A percentile compares a stretch with the other conserved stretches of the same genome.
phyloP scores from a whole-genome alignment of 2,329 filamentous ascomycete genomes.

The Cladophialophora exuberans region DNA sequence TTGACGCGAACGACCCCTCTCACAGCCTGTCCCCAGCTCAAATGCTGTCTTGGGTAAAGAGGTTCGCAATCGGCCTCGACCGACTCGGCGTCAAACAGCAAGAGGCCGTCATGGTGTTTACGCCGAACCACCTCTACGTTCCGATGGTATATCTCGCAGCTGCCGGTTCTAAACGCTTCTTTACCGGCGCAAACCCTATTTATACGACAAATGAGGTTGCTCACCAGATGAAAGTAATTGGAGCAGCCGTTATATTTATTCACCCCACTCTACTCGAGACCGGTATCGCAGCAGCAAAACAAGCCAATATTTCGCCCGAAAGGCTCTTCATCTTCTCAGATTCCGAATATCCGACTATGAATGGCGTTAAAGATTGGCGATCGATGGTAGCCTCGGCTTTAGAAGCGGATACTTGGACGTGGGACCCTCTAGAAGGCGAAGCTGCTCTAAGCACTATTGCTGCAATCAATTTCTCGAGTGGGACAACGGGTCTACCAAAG shows the following conservation, averaged over 20 bases:
- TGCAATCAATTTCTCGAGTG: slow-evolving; percentile 42
- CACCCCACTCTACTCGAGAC: slow-evolving; percentile 51
- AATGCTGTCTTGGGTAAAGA: slow-evolving; percentile 68
- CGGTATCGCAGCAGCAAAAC: slow-evolving; percentile 38
- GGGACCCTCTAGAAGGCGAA: slow-evolving; percentile 38
- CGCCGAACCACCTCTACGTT: slow-evolving; percentile 70
- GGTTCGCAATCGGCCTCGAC: slow-evolving; percentile 68
- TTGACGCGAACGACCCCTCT: slow-evolving; percentile 65
- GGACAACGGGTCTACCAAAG: slow-evolving; percentile 57
- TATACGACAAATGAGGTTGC: slow-evolving; percentile 56
- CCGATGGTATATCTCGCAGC: slow-evolving; percentile 47
- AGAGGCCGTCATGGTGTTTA: slow-evolving; percentile 70
- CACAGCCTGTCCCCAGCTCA: slow-evolving; percentile 62
- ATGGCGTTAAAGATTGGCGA: slow-evolving; percentile 22
- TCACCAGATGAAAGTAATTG: slow-evolving; percentile 55
- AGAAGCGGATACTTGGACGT: slow-evolving; percentile 2
- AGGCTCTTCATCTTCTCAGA: slow-evolving; percentile 61
- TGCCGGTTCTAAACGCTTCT: slow-evolving; percentile 56
- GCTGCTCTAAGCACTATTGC: slow-evolving; percentile 51
- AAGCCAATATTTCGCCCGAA: slow-evolving; percentile 55
- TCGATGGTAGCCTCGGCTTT: neutral
- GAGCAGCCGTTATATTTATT: slow-evolving; percentile 52
- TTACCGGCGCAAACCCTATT: slow-evolving; percentile 56
- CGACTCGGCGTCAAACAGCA: slow-evolving; percentile 63
- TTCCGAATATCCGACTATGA: slow-evolving; percentile 16